Percentiles rank a stretch among this genome's conserved stretches.
phyloP scores from a whole-genome alignment of 2,329 filamentous ascomycete genomes.

The Pestalotiopsis sp. region DNA sequence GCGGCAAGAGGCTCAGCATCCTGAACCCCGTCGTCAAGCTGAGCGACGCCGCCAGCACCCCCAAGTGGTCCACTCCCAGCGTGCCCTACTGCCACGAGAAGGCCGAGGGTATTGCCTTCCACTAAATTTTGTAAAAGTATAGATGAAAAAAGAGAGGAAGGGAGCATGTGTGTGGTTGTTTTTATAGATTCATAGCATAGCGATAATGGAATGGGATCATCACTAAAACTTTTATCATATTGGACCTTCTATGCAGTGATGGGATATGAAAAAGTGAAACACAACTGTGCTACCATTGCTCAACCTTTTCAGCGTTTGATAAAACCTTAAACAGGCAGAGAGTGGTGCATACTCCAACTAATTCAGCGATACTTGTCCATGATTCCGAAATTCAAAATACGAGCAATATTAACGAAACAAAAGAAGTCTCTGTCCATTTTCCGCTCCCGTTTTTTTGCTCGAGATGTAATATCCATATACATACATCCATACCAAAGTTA shows the following conservation, averaged over 20 bases:
- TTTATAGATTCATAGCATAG: background rate
- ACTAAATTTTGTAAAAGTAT: background rate
- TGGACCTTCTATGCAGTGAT: background rate
- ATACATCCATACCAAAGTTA: no score
- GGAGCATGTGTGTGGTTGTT: background rate
- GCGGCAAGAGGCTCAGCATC: conserved; percentile 22
- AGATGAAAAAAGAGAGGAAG: background rate
- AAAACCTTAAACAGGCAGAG: no score
- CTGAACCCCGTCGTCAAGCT: conserved; percentile 27
- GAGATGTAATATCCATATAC: no score
- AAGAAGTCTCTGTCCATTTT: no score
- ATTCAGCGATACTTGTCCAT: no score
- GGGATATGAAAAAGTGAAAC: background rate
- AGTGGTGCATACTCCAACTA: no score
- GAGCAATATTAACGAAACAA: no score
- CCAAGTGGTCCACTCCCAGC: conserved; percentile 24
- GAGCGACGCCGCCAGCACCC: conserved; percentile 21
- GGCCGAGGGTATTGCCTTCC: conserved; percentile 14
- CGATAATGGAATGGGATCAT: background rate
- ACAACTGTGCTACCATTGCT: no score
- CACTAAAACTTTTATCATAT: background rate
- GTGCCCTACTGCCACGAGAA: conserved; percentile 24
- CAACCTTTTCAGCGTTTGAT: no score
- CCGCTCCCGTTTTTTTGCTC: no score
- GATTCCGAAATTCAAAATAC: no score